Conservation (phyloP, 2,329 filamentous ascomycete species). For the Stachybotrys echinatus region DNA sequence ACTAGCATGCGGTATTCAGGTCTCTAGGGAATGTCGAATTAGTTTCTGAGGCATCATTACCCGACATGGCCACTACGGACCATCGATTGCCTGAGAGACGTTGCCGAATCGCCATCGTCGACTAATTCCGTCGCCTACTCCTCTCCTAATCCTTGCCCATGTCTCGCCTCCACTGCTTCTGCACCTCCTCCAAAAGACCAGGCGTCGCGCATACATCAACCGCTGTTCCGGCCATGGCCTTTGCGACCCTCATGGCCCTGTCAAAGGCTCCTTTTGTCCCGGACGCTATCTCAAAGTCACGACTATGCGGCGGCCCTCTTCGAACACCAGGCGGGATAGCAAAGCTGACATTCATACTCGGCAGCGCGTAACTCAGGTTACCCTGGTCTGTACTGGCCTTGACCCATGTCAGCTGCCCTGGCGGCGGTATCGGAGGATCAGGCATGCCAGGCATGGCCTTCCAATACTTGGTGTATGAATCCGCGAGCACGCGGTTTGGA, state of each 20-base stretch:
- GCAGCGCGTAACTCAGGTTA: constrained; percentile 51
- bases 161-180: constrained; percentile 15
- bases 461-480: constrained; percentile 38
- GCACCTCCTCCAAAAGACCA: constrained; percentile 13
- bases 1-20: too few species aligned
- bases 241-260: constrained; percentile 14
- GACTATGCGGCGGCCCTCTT: constrained; percentile 13
- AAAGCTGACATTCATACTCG: constrained; percentile 48
- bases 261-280: constrained; percentile 13
- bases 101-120: too few species aligned
- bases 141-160: too few species aligned
- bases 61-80: too few species aligned
- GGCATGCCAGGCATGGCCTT: constrained; percentile 28
- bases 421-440: constrained; percentile 19
- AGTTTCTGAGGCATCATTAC: too few species aligned
- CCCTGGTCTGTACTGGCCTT: constrained; percentile 55
- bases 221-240: constrained; percentile 15
- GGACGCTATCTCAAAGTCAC: constrained; percentile 15
- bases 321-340: constrained; percentile 35
- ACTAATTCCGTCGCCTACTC: too few species aligned
- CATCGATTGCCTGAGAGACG: too few species aligned
- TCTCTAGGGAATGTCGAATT: too few species aligned
- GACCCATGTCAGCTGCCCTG: constrained; percentile 37
- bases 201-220: constrained; percentile 13
- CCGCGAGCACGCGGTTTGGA: constrained; percentile 43